A percentile compares a stretch with the other conserved stretches of the same genome.
Conservation (phyloP, 768 basidiomycete species). For the Fomitopsis pulvina region DNA sequence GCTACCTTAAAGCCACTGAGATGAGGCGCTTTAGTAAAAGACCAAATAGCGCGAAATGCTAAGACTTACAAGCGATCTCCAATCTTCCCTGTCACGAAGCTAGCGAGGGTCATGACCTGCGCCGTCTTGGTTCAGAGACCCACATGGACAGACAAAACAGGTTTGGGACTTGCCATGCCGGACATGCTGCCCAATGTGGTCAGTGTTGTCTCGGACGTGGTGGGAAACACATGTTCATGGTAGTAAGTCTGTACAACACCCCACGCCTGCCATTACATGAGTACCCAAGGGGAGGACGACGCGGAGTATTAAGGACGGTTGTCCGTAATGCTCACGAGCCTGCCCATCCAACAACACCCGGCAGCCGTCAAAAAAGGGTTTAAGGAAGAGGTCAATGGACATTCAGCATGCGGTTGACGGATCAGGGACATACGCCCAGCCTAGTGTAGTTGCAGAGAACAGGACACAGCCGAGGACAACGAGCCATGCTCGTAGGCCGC, state of each 20-base stretch:
- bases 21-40: too few species aligned
- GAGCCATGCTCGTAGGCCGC: conserved; percentile 16
- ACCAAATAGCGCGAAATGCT: neutral
- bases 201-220: conserved; percentile 16
- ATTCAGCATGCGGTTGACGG: neutral
- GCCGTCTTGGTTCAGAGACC: neutral
- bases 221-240: conserved; percentile 17
- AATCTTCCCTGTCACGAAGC: conserved; percentile 15
- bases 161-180: conserved; percentile 12
- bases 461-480: conserved; percentile 18
- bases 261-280: conserved; percentile 19
- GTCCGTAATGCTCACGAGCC: conserved; percentile 20
- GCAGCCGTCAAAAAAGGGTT: conserved; percentile 3
- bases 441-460: conserved; percentile 14
- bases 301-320: conserved; percentile 9
- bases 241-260: conserved; percentile 33
- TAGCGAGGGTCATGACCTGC: conserved; percentile 17
- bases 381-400: conserved; percentile 1
- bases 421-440: conserved; percentile 18
- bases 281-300: conserved; percentile 16
- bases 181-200: conserved; percentile 16
- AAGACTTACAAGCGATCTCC: conserved; percentile 18
- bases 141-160: neutral
- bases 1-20: conserved; percentile 13
- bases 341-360: conserved; percentile 9